Evolutionary conservation across 805 yeast species (phyloP).

Genomic region (Yarrowia porcina): DNA sequence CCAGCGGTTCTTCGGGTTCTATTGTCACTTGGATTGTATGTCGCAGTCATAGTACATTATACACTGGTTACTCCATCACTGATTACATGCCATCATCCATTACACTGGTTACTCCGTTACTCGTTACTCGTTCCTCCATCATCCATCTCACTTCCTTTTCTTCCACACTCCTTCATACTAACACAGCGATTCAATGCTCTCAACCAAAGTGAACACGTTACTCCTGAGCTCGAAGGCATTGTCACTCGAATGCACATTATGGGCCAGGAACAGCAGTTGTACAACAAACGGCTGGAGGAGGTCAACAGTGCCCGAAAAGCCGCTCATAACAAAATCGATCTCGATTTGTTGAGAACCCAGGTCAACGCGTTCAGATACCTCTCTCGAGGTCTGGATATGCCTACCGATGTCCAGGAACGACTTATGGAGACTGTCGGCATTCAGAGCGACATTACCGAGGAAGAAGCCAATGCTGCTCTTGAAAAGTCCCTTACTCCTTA

Average conservation of each 20-base stretch:
- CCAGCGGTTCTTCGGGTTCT: too few species aligned
- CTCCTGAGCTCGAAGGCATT: constrained; percentile 37
- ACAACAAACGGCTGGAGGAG: constrained; percentile 29
- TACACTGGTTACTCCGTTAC: too few species aligned
- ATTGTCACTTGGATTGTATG: too few species aligned
- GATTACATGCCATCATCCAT: too few species aligned
- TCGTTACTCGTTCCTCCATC: too few species aligned
- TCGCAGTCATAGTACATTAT: not conserved
- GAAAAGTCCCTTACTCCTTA: constrained; percentile 11
- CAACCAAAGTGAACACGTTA: not conserved
- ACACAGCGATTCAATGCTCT: constrained; percentile 23
- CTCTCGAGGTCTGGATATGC: constrained; percentile 53
- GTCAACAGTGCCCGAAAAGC: constrained; percentile 29
- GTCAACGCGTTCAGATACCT: constrained; percentile 66
- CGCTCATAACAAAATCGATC: constrained; percentile 2
- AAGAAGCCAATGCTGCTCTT: not conserved
- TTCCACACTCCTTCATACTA: too few species aligned
- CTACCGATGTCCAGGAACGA: constrained; percentile 50
- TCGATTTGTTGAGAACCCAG: constrained; percentile 62
- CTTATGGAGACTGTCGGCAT: constrained; percentile 32
- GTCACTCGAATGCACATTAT: constrained; percentile 34
- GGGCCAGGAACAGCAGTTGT: constrained; percentile 35
- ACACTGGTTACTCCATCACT: too few species aligned
- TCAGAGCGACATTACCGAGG: constrained; percentile 25
- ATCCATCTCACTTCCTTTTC: too few species aligned